Conservation (phyloP, 1,284 basidiomycete genomes). For the Ganoderma meredithae region DNA sequence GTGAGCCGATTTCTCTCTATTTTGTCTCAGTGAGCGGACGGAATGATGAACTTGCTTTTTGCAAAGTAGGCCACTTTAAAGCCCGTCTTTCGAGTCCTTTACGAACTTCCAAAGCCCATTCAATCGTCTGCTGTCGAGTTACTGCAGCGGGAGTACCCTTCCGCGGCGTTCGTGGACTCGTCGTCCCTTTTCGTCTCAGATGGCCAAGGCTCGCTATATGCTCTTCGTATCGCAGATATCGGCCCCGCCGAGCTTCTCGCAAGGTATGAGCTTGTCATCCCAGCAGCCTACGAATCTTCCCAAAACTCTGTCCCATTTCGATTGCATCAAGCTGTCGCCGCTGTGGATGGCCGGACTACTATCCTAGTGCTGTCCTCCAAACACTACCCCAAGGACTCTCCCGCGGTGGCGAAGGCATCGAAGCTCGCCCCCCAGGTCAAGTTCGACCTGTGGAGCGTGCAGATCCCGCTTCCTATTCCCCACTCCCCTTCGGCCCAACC, state of each 20-base stretch:
- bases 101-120: constrained; percentile 64
- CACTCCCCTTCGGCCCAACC: constrained; percentile 41
- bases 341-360: constrained; percentile 46
- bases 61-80: constrained; percentile 55
- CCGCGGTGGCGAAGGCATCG: constrained; percentile 13
- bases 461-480: constrained; percentile 53
- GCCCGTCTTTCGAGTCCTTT: constrained; percentile 65
- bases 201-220: constrained; percentile 75
- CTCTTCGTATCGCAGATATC: constrained; percentile 51
- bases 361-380: constrained; percentile 66
- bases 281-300: constrained; percentile 30
- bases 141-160: constrained; percentile 78
- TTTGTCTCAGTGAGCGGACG: neutral
- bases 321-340: constrained; percentile 54
- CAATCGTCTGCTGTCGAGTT: constrained; percentile 46
- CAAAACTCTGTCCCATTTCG: constrained; percentile 59
- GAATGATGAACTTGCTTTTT: constrained; percentile 14
- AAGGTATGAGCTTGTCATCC: constrained; percentile 57
- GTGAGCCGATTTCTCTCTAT: constrained; percentile 48
- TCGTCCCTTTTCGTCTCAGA: constrained; percentile 70
- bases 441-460: constrained; percentile 72
- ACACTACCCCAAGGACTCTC: constrained; percentile 44
- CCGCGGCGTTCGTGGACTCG: constrained; percentile 63
- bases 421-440: constrained; percentile 39
- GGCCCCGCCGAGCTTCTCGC: constrained; percentile 57